Percentiles rank a stretch among this genome's conserved stretches.
phyloP scores from a whole-genome alignment of 257 asterid genomes.

The Rhazya stricta region DNA sequence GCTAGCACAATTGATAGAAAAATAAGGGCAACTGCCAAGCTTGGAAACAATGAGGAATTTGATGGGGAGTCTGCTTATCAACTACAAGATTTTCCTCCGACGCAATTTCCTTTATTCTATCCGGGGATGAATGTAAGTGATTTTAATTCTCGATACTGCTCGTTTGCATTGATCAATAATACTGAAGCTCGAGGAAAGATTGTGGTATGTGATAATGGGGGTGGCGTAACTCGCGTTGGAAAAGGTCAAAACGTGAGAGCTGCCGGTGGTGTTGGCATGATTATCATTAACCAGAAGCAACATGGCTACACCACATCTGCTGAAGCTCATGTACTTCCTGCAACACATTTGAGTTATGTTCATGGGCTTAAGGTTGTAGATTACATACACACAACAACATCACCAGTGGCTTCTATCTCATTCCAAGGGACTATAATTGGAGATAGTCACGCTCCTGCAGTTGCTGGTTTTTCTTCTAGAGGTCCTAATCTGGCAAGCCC shows the following conservation, averaged over 20 bases:
- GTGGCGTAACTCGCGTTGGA: too few relatives aligned
- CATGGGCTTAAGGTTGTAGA: neutral
- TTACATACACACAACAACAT: neutral
- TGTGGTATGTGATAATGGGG: neutral
- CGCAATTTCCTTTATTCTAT: neutral
- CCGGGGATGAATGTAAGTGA: neutral
- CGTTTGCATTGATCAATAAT: neutral
- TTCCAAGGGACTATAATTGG: conserved; percentile 8
- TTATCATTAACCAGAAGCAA: neutral
- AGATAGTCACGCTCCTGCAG: neutral
- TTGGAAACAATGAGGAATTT: conserved; percentile 12
- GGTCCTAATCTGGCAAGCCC: conserved; percentile 22
- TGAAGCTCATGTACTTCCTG: conserved; percentile 5
- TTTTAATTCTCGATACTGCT: neutral
- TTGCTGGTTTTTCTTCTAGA: conserved; percentile 10
- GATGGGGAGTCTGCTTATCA: neutral
- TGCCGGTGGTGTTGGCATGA: conserved; percentile 8
- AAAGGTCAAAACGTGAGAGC: neutral
- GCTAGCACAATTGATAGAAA: conserved; percentile 18
- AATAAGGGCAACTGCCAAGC: neutral
- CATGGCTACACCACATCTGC: neutral
- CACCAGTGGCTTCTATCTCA: neutral
- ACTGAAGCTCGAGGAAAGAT: neutral
- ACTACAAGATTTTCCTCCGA: neutral
- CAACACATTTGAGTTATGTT: conserved; percentile 1